Conservation (phyloP, 2,329 filamentous ascomycete genomes). For the Phialophora chinensis region DNA sequence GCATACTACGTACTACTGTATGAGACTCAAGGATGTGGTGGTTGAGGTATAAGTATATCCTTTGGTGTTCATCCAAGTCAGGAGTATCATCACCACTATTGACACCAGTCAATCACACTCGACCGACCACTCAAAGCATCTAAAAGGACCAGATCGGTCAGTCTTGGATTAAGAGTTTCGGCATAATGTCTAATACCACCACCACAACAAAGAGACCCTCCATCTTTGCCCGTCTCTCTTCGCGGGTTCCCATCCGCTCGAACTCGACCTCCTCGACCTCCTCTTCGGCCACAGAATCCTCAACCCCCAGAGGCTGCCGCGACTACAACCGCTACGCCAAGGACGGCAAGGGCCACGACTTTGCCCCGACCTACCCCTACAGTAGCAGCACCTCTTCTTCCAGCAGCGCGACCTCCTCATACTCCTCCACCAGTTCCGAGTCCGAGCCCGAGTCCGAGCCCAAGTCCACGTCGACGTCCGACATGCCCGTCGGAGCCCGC, state of each 20-base stretch:
- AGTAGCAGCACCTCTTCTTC: background rate
- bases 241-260: conserved; percentile 8
- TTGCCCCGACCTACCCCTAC: conserved; percentile 23
- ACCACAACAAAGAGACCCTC: conserved; percentile 2
- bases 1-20: background rate
- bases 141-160: background rate
- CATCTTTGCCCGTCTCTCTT: conserved; percentile 22
- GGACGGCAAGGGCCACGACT: conserved; percentile 27
- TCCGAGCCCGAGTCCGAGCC: background rate
- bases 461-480: background rate
- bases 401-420: background rate
- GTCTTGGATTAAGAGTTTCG: too few relatives aligned
- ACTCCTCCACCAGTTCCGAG: background rate
- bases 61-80: background rate
- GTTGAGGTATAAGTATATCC: conserved; percentile 16
- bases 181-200: conserved; percentile 21
- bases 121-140: background rate
- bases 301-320: conserved; percentile 5
- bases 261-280: conserved; percentile 9
- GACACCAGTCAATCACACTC: background rate
- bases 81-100: background rate
- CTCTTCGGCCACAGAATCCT: background rate
- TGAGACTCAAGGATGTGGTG: background rate
- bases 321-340: conserved; percentile 22
- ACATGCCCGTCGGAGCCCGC: conserved; percentile 4